Evolutionary conservation across 2,329 filamentous ascomycete species (phyloP), one percentile per base, ranked within the genome.

Genomic region (Botryotinia globosa): DNA sequence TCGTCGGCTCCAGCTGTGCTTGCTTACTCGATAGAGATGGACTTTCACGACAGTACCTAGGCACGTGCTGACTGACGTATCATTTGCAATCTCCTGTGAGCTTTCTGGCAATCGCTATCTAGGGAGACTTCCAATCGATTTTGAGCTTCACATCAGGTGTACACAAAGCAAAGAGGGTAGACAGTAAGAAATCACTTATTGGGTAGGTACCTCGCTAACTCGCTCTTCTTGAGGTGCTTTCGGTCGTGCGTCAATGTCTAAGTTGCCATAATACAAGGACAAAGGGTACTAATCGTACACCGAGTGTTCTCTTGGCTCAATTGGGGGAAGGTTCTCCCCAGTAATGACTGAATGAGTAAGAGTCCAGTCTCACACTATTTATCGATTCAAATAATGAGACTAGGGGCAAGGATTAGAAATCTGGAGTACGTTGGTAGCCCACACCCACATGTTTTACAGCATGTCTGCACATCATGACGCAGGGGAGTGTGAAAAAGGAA

Each of bases 181-280:
- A 29, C 4, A 18, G 51, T n/a, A 14, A 29, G 25, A 54, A 29
- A 8, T n/a, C 7, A 54, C 44, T 20, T 22, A 22, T 48, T 18
- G n/a, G 10, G 5, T 16, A 51, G 25, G n/a, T 54, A 29, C 25
- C 51, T 51, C 48, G n/a, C 51, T 54, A 29, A 63, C 25, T 29
- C 25, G 29, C 16, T 42, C 34, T 20, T n/a, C 16, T 29, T 29
- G 25, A 44, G 37, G n/a, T 44, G 20, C 34, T 63, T 63, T 29
- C 61, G 63, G 63, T 51, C 63, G 63, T 65, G 63, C 63, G 44
- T n/a, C 8, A 48, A 65, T 37, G 63, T 65, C 63, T 65, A 37
- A 51, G 63, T 51, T n/a, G 7, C 37, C 12, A n/a, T 29, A 48
- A n/a, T 54, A n/a, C 59, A 39, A 62, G 34, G 34, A 39, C 25